Base-by-base conservation (phyloP, 495 filamentous ascomycete species). In the Neurospora sublineolata region DNA sequence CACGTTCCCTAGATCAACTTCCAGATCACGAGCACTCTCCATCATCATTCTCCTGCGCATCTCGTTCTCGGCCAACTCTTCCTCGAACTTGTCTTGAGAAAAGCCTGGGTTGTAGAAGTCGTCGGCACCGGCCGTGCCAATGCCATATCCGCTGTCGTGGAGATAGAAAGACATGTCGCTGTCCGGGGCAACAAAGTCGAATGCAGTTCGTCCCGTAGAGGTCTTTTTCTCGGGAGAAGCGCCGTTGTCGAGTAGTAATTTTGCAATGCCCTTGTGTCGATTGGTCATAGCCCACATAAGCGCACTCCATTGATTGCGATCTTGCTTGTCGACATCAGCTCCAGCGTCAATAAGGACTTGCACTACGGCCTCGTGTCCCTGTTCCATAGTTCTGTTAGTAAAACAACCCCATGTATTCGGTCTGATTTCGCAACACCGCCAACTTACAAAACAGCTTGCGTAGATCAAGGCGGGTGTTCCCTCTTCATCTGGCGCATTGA, bases 201-300 rank as follows among this genome's bases (percentile, higher is more conserved):
- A 93, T 0, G 95, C 95, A n/a, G 94, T 98, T 73, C 96, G 89
- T 39, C 95, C 95, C 3, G 92, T 92, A 1, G 92, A 93, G 0
- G 95, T 98, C 79, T 95, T 97, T 72, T 95, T 91, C 79, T 97
- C 94, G 27, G 94, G 88, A n/a, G 93, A 97, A 16, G 95, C 95
- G 3, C 96, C 96, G 77, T 94, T 90, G 76, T 98, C 94, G 38
- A 99, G 85, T 27, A 99, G 82, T 18, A 92, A 84, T 77, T 97
- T 97, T 30, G 93, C 93, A 75, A 99, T 98, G 37, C 89, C 89
- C 80, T 97, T 97, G 79, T 99, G 95, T 73, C 94, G 85, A 78
- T 98, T 99, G 44, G 95, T 98, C 93, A 97, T 98, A 38, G 95
- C 95, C 95, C 95, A 99, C 95, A 98, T 99, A 75, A 99, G 83